phyloP scores from a whole-genome alignment of 371 early-diverging fungal species.

The Mortierella sp. region DNA sequence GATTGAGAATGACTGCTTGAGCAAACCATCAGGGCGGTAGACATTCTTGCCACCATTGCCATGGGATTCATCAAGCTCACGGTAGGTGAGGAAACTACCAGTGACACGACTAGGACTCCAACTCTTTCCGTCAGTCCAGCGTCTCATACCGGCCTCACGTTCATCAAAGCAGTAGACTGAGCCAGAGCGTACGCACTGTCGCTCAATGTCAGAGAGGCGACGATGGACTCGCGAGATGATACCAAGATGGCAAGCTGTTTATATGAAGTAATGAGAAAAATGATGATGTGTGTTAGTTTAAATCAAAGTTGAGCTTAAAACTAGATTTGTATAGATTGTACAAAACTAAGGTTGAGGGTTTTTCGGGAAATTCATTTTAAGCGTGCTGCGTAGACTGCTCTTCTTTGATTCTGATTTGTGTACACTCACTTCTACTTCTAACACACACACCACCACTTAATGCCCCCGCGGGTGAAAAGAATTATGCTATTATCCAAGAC shows the following conservation, averaged over 20 bases:
- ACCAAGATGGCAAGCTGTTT: conserved; percentile 75
- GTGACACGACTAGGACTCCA: conserved; percentile 90
- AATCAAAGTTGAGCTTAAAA: too few species aligned
- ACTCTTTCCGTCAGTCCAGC: conserved; percentile 93
- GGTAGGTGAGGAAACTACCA: conserved; percentile 87
- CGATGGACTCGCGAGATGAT: conserved; percentile 77
- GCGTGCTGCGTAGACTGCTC: neutral
- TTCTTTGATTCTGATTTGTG: neutral
- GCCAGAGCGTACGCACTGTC: conserved; percentile 84
- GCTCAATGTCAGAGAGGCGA: conserved; percentile 83
- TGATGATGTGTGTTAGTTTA: too few species aligned
- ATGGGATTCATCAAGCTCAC: conserved; percentile 76
- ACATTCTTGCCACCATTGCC: conserved; percentile 51
- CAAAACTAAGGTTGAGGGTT: neutral
- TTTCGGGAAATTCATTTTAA: conserved; percentile 73
- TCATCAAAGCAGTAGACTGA: conserved; percentile 92
- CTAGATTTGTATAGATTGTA: too few species aligned
- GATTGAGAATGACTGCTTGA: conserved; percentile 90
- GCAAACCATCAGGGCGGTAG: conserved; percentile 70
- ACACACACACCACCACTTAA: conserved; percentile 1
- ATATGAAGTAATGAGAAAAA: too few species aligned
- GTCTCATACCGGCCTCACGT: conserved; percentile 87
- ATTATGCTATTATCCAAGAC: neutral
- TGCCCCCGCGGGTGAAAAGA: neutral
- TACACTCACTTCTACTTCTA: too few species aligned